A percentile compares a stretch with the other conserved stretches of the same genome.
Conservation (phyloP, 1,284 basidiomycete species). For the Tranzscheliella williamsii region DNA sequence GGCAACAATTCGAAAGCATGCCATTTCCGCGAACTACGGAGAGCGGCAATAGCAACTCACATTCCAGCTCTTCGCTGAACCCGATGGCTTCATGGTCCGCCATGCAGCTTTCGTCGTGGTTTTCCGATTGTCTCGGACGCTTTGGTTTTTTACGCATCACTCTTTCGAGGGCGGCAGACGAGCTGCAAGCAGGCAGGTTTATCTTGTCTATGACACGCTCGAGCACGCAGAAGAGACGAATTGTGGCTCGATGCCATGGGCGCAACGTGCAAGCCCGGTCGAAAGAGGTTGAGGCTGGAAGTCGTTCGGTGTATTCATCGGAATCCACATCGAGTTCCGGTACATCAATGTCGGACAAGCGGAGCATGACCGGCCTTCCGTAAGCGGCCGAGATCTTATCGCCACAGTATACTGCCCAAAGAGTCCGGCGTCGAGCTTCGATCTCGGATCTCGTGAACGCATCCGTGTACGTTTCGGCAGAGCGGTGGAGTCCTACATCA, state of each 20-base stretch:
- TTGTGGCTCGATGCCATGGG: conserved; percentile 32
- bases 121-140: conserved; percentile 27
- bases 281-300: conserved; percentile 33
- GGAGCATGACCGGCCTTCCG: conserved; percentile 32
- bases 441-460: conserved; percentile 37
- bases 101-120: conserved; percentile 40
- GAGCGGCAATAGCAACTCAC: too few species aligned
- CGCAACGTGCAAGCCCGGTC: conserved; percentile 32
- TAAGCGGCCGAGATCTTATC: conserved; percentile 43
- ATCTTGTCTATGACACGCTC: conserved; percentile 44
- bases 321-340: conserved; percentile 35
- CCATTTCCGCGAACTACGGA: not conserved
- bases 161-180: conserved; percentile 26
- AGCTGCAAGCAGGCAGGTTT: conserved; percentile 39
- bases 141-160: conserved; percentile 40
- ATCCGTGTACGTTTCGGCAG: conserved; percentile 40
- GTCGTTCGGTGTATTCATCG: conserved; percentile 33
- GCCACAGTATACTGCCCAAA: conserved; percentile 40
- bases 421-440: conserved; percentile 32
- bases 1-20: too few species aligned
- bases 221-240: conserved; percentile 36
- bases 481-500: conserved; percentile 37
- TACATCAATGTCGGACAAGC: conserved; percentile 38
- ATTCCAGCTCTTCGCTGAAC: conserved; percentile 33
- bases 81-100: conserved; percentile 38